Evolutionary conservation across 208 protist genomes (phyloP).

Genomic region (Acanthamoeba castellanii): DNA sequence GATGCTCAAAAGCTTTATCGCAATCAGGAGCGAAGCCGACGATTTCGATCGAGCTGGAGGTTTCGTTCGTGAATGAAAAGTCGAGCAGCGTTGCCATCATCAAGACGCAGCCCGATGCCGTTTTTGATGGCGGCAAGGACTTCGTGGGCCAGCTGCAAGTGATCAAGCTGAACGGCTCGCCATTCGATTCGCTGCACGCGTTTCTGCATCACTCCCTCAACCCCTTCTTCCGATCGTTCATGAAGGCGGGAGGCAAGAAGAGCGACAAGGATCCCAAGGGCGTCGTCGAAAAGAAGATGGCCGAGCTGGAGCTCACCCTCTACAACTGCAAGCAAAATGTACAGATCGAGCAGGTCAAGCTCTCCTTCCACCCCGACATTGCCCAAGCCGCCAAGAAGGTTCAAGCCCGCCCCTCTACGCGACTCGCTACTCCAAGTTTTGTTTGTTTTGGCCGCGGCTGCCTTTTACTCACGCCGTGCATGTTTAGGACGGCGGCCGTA

Average conservation of each 20-base stretch:
- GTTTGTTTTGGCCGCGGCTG: no score
- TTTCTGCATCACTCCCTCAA: conserved; percentile 85
- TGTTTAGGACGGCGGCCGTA: not conserved
- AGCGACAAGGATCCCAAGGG: conserved; percentile 34
- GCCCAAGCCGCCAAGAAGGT: not conserved
- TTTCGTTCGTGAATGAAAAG: conserved; percentile 59
- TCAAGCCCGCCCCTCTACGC: no score
- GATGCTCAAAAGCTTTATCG: no score
- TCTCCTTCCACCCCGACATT: conserved; percentile 86
- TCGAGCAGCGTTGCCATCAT: conserved; percentile 37
- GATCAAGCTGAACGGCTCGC: conserved; percentile 84
- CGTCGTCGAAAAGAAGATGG: conserved; percentile 84
- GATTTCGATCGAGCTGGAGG: conserved; percentile 60
- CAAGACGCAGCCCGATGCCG: conserved; percentile 39
- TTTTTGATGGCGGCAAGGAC: conserved; percentile 57
- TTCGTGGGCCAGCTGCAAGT: conserved; percentile 79
- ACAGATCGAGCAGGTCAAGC: conserved; percentile 86
- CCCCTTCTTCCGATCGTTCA: conserved; percentile 85
- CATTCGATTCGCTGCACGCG: conserved; percentile 86
- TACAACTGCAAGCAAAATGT: conserved; percentile 89
- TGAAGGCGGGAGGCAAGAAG: conserved; percentile 50
- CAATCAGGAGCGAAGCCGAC: not conserved
- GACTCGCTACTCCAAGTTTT: no score
- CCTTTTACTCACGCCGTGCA: not conserved
- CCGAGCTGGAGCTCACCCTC: conserved; percentile 88